Evolutionary conservation across 169 alveolate genomes (phyloP).

Genomic region (Plasmodium vivax): DNA sequence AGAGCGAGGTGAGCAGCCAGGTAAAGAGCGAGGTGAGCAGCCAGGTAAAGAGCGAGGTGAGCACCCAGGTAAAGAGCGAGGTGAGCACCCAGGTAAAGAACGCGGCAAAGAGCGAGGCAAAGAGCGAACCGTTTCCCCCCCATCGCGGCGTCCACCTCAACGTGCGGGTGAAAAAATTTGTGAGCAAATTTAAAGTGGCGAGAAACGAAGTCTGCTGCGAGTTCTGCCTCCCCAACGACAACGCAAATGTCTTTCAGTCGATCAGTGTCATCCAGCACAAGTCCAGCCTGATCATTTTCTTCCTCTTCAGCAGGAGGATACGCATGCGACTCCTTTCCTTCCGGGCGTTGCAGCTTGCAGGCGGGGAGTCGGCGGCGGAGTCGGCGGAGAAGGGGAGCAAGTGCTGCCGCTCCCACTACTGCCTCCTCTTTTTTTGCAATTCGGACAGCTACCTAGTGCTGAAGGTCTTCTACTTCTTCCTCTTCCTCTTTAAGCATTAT

Average conservation of each 20-base stretch:
- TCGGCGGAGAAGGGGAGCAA: neutral
- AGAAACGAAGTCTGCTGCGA: neutral
- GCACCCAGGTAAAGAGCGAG: too few species aligned
- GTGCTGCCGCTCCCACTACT: neutral
- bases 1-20: too few species aligned
- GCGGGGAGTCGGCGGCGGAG: neutral
- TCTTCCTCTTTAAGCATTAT: constrained; percentile 43
- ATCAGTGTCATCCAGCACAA: constrained; percentile 20
- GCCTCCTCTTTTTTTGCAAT: constrained; percentile 50
- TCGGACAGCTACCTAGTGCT: constrained; percentile 39
- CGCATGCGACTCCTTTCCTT: constrained; percentile 3
- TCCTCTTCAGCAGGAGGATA: constrained; percentile 4
- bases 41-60: too few species aligned
- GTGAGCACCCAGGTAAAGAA: too few species aligned
- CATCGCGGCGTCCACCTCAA: constrained; percentile 6
- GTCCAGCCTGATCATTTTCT: constrained; percentile 16
- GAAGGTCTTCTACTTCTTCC: constrained; percentile 25
- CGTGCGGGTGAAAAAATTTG: constrained; percentile 16
- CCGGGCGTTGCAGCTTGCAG: neutral
- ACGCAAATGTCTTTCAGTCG: constrained; percentile 26
- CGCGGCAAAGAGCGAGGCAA: too few species aligned
- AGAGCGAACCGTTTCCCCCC: neutral
- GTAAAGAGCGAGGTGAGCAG: too few species aligned
- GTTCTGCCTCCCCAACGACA: constrained; percentile 43
- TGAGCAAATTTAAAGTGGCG: constrained; percentile 24